These are phyloP conservation scores for Marchantia polymorpha DNA, from an alignment of 225 moss, liverwort and hornwort species.

Conservation along the genomic window DNA sequence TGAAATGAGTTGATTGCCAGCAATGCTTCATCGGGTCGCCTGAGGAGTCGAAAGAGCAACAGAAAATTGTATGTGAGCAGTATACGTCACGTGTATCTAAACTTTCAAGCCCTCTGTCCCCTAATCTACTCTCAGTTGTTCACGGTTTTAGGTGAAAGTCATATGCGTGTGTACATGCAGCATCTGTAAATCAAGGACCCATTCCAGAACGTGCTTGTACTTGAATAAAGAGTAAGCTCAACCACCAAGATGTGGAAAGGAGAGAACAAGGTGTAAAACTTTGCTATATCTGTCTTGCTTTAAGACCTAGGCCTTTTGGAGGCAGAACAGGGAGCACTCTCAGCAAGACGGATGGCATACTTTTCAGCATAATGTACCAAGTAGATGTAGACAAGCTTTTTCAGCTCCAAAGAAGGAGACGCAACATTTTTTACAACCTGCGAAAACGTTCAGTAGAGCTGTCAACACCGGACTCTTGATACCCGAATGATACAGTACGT, in stretches of 20 bases:
- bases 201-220: not conserved
- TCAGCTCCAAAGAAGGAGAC: slow-evolving; percentile 90
- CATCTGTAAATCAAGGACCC: not conserved
- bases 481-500: not conserved
- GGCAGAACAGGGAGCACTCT: not conserved
- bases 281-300: not conserved
- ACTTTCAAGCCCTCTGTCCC: not conserved
- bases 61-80: not conserved
- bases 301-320: not conserved
- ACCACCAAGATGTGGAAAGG: not conserved
- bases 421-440: slow-evolving; percentile 99
- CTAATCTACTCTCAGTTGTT: not conserved
- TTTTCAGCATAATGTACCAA: slow-evolving; percentile 99
- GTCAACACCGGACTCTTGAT: not conserved
- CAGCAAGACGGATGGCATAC: slow-evolving; percentile 52
- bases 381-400: slow-evolving; percentile 99
- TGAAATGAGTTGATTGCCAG: slow-evolving; percentile 98
- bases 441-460: slow-evolving; percentile 18
- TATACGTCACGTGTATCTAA: not conserved
- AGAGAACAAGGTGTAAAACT: not conserved
- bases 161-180: not conserved
- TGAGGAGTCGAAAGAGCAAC: slow-evolving; percentile 34
- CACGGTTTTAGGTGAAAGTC: not conserved
- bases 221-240: not conserved
- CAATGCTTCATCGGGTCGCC: slow-evolving; percentile 98